phyloP scores from a whole-genome alignment of 2,329 filamentous ascomycete genomes.

The Fusarium albosuccineum region DNA sequence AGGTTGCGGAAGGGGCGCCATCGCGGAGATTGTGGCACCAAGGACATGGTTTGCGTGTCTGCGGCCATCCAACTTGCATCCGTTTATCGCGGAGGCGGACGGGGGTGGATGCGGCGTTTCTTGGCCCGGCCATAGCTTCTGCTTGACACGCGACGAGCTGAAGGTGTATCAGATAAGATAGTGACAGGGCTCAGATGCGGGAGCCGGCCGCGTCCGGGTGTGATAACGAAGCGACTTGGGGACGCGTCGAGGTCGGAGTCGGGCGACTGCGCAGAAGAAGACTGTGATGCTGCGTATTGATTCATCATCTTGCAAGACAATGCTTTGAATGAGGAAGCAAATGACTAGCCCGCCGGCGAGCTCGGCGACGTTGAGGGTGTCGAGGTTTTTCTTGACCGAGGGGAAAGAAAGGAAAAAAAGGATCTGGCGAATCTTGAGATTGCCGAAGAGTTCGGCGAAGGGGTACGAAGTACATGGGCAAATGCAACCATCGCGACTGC shows the following conservation, averaged over 20 bases:
- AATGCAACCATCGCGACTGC: background rate
- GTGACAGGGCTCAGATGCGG: slow-evolving; percentile 19
- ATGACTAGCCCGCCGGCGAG: no score
- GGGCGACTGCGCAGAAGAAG: slow-evolving; percentile 29
- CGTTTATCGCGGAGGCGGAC: slow-evolving; percentile 36
- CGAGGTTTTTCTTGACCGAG: no score
- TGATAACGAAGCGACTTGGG: slow-evolving; percentile 5
- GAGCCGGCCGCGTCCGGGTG: slow-evolving; percentile 39
- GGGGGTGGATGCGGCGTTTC: slow-evolving; percentile 13
- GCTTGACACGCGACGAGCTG: slow-evolving; percentile 25
- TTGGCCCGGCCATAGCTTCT: slow-evolving; percentile 21
- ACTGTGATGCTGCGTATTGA: background rate
- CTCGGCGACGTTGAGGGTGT: no score
- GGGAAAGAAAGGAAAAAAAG: background rate
- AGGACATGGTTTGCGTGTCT: slow-evolving; percentile 11
- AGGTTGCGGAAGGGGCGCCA: slow-evolving; percentile 8
- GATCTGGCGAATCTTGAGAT: background rate
- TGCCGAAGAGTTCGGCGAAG: no score
- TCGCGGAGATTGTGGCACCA: slow-evolving; percentile 13
- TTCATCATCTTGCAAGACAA: no score
- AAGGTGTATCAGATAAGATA: slow-evolving; percentile 38
- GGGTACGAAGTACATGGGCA: background rate
- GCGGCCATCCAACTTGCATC: slow-evolving; percentile 32
- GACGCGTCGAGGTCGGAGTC: slow-evolving; percentile 21
- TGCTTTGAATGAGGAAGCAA: no score